phyloP scores from a whole-genome alignment of 345 rosid species.

The Bruguiera sexangula region DNA sequence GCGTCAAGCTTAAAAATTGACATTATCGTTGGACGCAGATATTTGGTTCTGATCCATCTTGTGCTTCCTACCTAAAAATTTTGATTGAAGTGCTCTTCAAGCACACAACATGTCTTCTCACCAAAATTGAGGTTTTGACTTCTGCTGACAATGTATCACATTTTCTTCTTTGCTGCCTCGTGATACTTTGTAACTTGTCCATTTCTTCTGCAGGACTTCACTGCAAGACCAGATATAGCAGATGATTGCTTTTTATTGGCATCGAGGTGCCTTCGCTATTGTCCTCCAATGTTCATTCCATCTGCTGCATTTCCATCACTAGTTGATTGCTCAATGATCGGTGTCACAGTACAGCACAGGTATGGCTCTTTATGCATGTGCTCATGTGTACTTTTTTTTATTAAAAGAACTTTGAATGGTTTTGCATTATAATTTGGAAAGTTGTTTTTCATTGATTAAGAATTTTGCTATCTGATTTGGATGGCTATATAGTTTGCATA shows the following conservation, averaged over 20 bases:
- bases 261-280: slow-evolving; percentile 94
- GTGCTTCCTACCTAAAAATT: slow-evolving; percentile 76
- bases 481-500: too few species aligned
- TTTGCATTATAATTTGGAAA: too few species aligned
- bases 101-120: slow-evolving; percentile 77
- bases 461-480: too few species aligned
- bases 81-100: slow-evolving; percentile 86
- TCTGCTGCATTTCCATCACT: slow-evolving; percentile 72
- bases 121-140: slow-evolving; percentile 69
- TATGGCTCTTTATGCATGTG: slow-evolving; percentile 25
- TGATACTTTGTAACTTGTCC: slow-evolving; percentile 15
- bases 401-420: too few species aligned
- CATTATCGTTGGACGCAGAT: slow-evolving; percentile 50
- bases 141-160: slow-evolving; percentile 7
- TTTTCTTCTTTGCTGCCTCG: slow-evolving; percentile 12
- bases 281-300: slow-evolving; percentile 80
- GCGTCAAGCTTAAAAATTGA: slow-evolving; percentile 1
- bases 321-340: slow-evolving; percentile 77
- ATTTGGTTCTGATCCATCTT: slow-evolving; percentile 94
- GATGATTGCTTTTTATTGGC: slow-evolving; percentile 97
- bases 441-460: too few species aligned
- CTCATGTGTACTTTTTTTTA: background rate
- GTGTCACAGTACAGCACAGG: slow-evolving; percentile 97
- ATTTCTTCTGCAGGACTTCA: slow-evolving; percentile 66
- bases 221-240: slow-evolving; percentile 88